A percentile compares a stretch with the other conserved stretches of the same genome.
phyloP scores from a whole-genome alignment of 495 filamentous ascomycete genomes.

The Penicillium robsamsonii region DNA sequence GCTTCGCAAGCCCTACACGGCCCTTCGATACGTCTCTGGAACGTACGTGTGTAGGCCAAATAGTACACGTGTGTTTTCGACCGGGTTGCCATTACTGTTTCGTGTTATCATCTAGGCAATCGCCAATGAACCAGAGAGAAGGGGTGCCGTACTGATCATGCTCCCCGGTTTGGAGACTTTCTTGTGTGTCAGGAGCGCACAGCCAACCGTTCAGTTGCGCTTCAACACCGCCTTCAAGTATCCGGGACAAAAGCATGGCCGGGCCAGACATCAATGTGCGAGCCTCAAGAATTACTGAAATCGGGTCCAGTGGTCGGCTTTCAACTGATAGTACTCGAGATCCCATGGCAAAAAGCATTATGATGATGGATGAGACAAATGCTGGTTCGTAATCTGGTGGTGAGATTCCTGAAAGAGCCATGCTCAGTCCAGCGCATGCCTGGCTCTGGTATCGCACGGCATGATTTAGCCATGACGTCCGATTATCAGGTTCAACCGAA shows the following conservation, averaged over 20 bases:
- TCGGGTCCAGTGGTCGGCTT: slow-evolving; percentile 25
- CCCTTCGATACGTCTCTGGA: background rate
- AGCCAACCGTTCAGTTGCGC: slow-evolving; percentile 33
- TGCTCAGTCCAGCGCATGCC: slow-evolving; percentile 35
- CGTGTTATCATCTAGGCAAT: slow-evolving; percentile 1
- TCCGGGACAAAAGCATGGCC: slow-evolving; percentile 33
- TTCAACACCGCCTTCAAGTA: slow-evolving; percentile 23
- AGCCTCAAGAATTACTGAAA: slow-evolving; percentile 33
- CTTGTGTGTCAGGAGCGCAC: slow-evolving; percentile 14
- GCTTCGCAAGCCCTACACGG: background rate
- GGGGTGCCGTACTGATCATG: slow-evolving; percentile 12
- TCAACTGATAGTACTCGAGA: slow-evolving; percentile 36
- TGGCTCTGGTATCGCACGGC: slow-evolving; percentile 39
- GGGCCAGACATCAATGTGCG: slow-evolving; percentile 37
- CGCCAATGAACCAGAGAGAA: background rate
- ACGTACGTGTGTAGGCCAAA: slow-evolving; percentile 26
- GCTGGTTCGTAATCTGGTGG: slow-evolving; percentile 33
- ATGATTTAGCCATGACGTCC: slow-evolving; percentile 32
- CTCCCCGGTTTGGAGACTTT: slow-evolving; percentile 20
- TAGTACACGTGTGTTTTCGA: slow-evolving; percentile 11
- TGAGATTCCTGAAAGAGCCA: slow-evolving; percentile 27
- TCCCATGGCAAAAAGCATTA: slow-evolving; percentile 38
- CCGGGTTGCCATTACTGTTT: slow-evolving; percentile 2
- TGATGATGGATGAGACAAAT: slow-evolving; percentile 42
- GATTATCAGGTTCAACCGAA: slow-evolving; percentile 31